Conservation (phyloP, 306 rosid genomes). For the Dalbergia oliveri region DNA sequence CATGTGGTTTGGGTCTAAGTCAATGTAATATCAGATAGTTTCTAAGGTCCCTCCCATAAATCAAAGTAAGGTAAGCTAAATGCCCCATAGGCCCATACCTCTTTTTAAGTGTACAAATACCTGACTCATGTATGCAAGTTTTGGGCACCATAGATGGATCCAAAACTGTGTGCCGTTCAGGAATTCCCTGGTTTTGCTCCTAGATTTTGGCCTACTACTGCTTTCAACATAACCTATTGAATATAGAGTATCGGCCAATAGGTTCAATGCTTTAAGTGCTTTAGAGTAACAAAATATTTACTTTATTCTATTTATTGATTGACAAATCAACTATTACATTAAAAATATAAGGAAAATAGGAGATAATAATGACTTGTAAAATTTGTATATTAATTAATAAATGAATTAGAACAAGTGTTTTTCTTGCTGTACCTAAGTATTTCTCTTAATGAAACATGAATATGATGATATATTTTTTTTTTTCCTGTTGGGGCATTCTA, state of each 20-base stretch:
- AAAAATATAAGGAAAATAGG: too few species aligned
- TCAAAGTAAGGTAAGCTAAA: slow-evolving; percentile 40
- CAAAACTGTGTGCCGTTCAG: slow-evolving; percentile 14
- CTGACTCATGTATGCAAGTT: slow-evolving; percentile 33
- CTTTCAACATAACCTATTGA: not conserved
- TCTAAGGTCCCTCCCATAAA: slow-evolving; percentile 9
- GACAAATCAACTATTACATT: too few species aligned
- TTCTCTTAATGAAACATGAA: not conserved
- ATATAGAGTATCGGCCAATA: not conserved
- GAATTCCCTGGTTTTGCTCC: not conserved
- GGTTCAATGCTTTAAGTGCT: too few species aligned
- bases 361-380: too few species aligned
- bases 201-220: slow-evolving; percentile 1
- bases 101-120: slow-evolving; percentile 24
- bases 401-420: too few species aligned
- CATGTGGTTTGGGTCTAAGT: slow-evolving; percentile 31
- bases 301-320: too few species aligned
- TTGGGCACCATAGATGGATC: slow-evolving; percentile 34
- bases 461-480: not conserved
- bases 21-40: slow-evolving; percentile 39
- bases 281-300: too few species aligned
- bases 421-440: too few species aligned
- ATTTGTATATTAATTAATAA: too few species aligned
- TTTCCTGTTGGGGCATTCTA: not conserved
- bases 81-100: slow-evolving; percentile 25